Percentiles rank a stretch among this genome's conserved stretches.
Evolutionary conservation across 1,139 yeast genomes (phyloP).

Genomic region (Komagataea norvegica): DNA sequence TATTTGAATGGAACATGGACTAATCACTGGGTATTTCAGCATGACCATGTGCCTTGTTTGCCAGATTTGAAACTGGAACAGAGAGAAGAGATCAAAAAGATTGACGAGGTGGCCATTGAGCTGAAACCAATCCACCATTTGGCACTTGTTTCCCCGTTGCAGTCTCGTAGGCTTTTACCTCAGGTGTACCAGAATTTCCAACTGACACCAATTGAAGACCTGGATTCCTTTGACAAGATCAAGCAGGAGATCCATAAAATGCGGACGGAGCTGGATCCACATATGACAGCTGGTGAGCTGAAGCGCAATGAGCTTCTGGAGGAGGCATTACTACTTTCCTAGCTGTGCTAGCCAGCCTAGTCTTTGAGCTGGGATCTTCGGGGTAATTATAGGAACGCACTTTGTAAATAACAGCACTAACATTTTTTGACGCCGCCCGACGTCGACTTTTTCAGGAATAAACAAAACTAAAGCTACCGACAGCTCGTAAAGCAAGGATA

Average conservation of each 20-base stretch:
- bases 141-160: slow-evolving; percentile 14
- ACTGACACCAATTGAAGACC: background rate
- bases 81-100: background rate
- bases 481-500: no score
- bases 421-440: background rate
- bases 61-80: slow-evolving; percentile 8
- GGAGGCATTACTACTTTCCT: no score
- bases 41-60: slow-evolving; percentile 12
- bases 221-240: background rate
- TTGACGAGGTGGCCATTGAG: background rate
- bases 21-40: slow-evolving; percentile 10
- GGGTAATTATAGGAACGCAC: slow-evolving; percentile 2
- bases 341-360: background rate
- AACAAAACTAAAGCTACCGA: no score
- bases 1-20: slow-evolving; percentile 7
- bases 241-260: background rate
- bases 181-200: slow-evolving; percentile 2
- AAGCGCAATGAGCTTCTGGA: background rate
- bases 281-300: slow-evolving; percentile 1
- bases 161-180: slow-evolving; percentile 9
- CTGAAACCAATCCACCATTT: slow-evolving; percentile 15
- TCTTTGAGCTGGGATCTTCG: no score
- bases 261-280: slow-evolving; percentile 4
- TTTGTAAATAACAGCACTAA: slow-evolving; percentile 10
- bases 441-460: slow-evolving; percentile 12